Conservation (phyloP, 139 green algal genomes). For the Chlamydomonas sp. region DNA sequence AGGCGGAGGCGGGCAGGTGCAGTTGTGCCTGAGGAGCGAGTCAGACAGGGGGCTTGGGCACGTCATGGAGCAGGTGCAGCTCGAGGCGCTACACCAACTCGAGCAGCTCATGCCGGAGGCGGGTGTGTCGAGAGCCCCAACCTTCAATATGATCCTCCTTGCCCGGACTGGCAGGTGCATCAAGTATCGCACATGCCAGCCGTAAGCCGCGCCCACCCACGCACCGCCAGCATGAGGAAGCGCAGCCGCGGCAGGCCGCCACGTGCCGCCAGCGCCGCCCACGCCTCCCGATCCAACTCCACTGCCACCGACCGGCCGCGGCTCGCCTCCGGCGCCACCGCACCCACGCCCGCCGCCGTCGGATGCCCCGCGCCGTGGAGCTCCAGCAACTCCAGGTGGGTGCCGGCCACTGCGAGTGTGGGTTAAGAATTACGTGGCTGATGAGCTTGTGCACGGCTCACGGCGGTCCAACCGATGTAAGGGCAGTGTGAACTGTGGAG, state of each 20-base stretch:
- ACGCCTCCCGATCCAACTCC: background rate
- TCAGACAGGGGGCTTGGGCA: background rate
- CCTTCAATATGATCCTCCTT: no score
- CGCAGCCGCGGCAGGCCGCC: conserved; percentile 16
- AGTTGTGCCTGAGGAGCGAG: background rate
- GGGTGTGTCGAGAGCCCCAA: no score
- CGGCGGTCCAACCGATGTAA: no score
- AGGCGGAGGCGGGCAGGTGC: background rate
- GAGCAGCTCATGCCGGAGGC: no score
- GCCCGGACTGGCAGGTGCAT: no score
- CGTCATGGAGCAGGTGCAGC: background rate
- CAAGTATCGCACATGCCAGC: background rate
- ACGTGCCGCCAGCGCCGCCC: background rate
- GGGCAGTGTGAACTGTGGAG: no score
- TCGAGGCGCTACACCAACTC: no score
- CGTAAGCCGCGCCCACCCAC: background rate
- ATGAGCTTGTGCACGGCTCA: no score
- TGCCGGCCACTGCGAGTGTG: background rate
- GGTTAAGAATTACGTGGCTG: background rate
- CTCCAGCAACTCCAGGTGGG: conserved; percentile 25
- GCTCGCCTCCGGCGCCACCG: no score
- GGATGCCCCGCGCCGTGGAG: background rate
- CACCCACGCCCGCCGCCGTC: no score
- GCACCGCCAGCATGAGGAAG: conserved; percentile 27
- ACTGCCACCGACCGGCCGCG: background rate